Evolutionary conservation across 805 yeast species (phyloP).

Genomic region (Barnettozyma wickerhamii): DNA sequence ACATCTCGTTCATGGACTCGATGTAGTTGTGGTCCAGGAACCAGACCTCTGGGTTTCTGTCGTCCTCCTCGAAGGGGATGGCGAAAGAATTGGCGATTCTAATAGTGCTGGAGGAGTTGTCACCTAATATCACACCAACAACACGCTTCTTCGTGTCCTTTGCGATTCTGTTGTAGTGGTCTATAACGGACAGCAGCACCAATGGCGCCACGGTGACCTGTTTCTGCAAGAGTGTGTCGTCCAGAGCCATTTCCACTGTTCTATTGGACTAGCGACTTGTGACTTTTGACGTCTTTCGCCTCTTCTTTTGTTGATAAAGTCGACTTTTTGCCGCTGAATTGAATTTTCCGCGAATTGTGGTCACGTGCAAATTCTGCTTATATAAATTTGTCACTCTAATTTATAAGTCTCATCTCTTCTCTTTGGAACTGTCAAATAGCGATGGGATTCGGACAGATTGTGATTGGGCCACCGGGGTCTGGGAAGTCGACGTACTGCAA

Average conservation of each 20-base stretch:
- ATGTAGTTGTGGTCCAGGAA: slow-evolving; percentile 94
- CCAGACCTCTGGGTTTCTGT: slow-evolving; percentile 88
- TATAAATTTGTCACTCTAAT: background rate
- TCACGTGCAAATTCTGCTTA: background rate
- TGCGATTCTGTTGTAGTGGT: slow-evolving; percentile 88
- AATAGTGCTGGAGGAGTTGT: slow-evolving; percentile 45
- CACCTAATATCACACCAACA: slow-evolving; percentile 92
- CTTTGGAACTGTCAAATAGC: too few species aligned
- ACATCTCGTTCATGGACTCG: slow-evolving; percentile 97
- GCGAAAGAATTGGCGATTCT: slow-evolving; percentile 92
- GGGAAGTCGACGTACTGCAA: slow-evolving; percentile 95
- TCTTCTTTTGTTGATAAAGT: too few species aligned
- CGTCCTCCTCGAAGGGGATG: slow-evolving; percentile 97
- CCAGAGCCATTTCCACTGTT: slow-evolving; percentile 18
- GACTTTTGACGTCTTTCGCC: too few species aligned
- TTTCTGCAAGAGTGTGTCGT: slow-evolving; percentile 30
- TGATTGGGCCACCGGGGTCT: slow-evolving; percentile 97
- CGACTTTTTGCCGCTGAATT: slow-evolving; percentile 3
- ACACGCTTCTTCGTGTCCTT: slow-evolving; percentile 75
- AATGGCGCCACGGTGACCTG: slow-evolving; percentile 92
- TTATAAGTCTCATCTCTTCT: too few species aligned
- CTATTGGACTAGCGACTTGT: too few species aligned
- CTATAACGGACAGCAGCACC: slow-evolving; percentile 90
- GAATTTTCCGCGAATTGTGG: background rate
- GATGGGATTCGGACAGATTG: slow-evolving; percentile 81